phyloP scores from a whole-genome alignment of 2,329 filamentous ascomycete species.

The Fusarium sp. region DNA sequence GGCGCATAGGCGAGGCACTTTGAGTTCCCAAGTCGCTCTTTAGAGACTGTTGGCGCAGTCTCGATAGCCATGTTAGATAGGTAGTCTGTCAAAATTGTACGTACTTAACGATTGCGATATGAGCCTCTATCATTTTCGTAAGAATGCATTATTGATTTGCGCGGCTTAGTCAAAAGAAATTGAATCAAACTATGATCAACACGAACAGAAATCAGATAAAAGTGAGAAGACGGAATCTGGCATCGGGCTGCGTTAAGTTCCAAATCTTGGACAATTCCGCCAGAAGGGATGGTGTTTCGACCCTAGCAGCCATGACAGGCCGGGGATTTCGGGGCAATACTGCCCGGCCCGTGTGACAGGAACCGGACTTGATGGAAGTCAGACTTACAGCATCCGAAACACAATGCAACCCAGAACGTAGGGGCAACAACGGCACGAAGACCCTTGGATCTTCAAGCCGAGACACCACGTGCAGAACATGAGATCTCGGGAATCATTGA shows the following conservation, averaged over 20 bases:
- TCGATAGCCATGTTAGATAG: slow-evolving; percentile 10
- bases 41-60: slow-evolving; percentile 1
- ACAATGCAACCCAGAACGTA: slow-evolving; percentile 20
- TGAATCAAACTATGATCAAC: not conserved
- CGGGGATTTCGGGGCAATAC: slow-evolving; percentile 35
- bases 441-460: slow-evolving; percentile 28
- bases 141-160: not conserved
- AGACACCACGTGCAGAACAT: slow-evolving; percentile 32
- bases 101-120: slow-evolving; percentile 1
- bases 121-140: not conserved
- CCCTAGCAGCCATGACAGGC: slow-evolving; percentile 36
- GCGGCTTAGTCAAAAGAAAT: not conserved
- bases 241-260: slow-evolving; percentile 1
- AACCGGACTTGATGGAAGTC: slow-evolving; percentile 10
- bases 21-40: slow-evolving; percentile 8
- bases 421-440: not conserved
- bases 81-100: slow-evolving; percentile 20
- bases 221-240: slow-evolving; percentile 6
- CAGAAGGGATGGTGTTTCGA: slow-evolving; percentile 35
- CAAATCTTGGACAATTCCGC: slow-evolving; percentile 7
- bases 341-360: slow-evolving; percentile 24
- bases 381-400: slow-evolving; percentile 20
- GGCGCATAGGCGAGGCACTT: slow-evolving; percentile 7
- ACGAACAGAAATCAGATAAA: not conserved
- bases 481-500: slow-evolving; percentile 26